phyloP scores from a whole-genome alignment of 108 stramenopile species.

The Skeletonema marinoi region DNA sequence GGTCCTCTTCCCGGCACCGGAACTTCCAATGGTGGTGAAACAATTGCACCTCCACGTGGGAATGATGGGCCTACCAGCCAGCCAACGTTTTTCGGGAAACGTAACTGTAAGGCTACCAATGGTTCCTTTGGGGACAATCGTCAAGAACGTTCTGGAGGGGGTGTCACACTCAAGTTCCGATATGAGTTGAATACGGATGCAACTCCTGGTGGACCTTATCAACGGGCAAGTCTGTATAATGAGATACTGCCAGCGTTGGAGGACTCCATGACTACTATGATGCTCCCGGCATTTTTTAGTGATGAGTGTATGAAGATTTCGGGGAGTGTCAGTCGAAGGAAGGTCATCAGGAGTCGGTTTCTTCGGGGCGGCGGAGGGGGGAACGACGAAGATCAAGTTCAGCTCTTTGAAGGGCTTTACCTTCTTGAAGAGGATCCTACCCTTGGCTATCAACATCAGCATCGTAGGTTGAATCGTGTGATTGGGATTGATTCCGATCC shows the following conservation, averaged over 20 bases:
- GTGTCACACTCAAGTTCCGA: slow-evolving; percentile 17
- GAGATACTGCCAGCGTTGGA: slow-evolving; percentile 25
- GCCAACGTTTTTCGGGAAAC: neutral
- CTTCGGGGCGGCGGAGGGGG: neutral
- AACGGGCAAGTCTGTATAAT: slow-evolving; percentile 4
- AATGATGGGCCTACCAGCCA: neutral
- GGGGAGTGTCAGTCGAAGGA: neutral
- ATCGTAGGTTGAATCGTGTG: slow-evolving; percentile 12
- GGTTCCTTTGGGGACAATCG: slow-evolving; percentile 2
- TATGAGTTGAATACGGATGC: slow-evolving; percentile 33
- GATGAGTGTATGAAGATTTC: slow-evolving; percentile 18
- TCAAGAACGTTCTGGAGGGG: slow-evolving; percentile 3
- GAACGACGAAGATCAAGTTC: neutral
- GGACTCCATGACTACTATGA: slow-evolving; percentile 1
- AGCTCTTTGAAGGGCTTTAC: neutral
- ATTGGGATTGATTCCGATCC: slow-evolving; percentile 32
- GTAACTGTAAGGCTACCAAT: neutral
- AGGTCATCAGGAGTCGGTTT: neutral
- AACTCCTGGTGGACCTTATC: neutral
- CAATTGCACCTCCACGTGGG: neutral
- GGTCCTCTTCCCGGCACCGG: neutral
- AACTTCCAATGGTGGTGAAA: neutral
- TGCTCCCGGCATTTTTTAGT: slow-evolving; percentile 23
- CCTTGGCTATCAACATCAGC: neutral
- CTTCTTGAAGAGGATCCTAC: neutral